Conservation (phyloP, 1,284 basidiomycete genomes). For the Cryptococcus sp. region DNA sequence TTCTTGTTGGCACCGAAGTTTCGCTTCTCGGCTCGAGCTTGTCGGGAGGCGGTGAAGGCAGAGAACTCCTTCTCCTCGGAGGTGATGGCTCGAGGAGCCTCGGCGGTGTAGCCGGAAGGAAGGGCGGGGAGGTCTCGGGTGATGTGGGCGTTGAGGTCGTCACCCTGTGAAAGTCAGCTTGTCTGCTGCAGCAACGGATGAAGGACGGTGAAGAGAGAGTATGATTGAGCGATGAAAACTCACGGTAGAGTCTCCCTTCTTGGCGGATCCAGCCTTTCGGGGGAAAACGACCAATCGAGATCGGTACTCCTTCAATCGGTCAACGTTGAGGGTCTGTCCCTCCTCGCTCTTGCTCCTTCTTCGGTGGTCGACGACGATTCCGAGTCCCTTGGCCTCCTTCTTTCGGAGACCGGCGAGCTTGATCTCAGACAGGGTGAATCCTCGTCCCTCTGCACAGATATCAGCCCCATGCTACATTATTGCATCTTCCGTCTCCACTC, state of each 20-base stretch:
- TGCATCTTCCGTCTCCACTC: conserved; percentile 9
- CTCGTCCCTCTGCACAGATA: conserved; percentile 69
- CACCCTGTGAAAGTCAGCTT: conserved; percentile 55
- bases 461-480: background rate
- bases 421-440: conserved; percentile 92
- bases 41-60: conserved; percentile 85
- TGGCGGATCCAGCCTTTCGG: conserved; percentile 89
- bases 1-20: conserved; percentile 82
- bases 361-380: conserved; percentile 95
- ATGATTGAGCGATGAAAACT: no score
- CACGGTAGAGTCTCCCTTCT: conserved; percentile 87
- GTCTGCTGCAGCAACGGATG: background rate
- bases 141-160: conserved; percentile 74
- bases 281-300: conserved; percentile 77
- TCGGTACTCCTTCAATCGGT: conserved; percentile 93
- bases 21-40: conserved; percentile 74
- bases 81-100: conserved; percentile 91
- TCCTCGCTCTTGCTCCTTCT: conserved; percentile 96
- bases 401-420: conserved; percentile 93
- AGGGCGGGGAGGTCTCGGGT: conserved; percentile 68
- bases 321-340: conserved; percentile 91
- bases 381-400: conserved; percentile 89
- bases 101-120: conserved; percentile 62
- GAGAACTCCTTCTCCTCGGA: conserved; percentile 82
- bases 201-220: background rate